Evolutionary conservation across 2,329 filamentous ascomycete genomes (phyloP).

Genomic region (Arthroderma sp.): DNA sequence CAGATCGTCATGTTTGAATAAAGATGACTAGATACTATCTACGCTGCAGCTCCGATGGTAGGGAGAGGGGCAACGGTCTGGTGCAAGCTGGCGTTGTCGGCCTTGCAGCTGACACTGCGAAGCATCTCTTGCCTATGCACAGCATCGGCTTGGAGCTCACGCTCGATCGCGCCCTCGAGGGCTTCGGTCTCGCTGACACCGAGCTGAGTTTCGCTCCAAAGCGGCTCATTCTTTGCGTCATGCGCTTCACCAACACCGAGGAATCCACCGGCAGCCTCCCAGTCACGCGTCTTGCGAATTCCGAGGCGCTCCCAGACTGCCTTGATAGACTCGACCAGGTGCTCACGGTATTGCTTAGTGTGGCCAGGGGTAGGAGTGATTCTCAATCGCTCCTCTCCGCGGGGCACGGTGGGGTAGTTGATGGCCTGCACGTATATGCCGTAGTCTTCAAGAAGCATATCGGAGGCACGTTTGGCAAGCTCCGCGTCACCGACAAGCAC

Average conservation of each 20-base stretch:
- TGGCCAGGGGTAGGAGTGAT: slow-evolving; percentile 95
- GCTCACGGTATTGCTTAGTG: slow-evolving; percentile 66
- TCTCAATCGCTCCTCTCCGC: slow-evolving; percentile 91
- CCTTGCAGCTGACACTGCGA: neutral
- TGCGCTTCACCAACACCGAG: slow-evolving; percentile 71
- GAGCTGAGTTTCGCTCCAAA: slow-evolving; percentile 87
- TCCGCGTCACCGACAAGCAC: slow-evolving; percentile 89
- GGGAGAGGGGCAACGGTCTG: too few species aligned
- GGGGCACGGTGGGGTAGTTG: slow-evolving; percentile 96
- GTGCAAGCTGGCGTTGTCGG: too few species aligned
- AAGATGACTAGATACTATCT: too few species aligned
- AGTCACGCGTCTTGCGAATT: slow-evolving; percentile 86
- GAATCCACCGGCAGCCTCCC: slow-evolving; percentile 83
- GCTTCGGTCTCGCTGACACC: slow-evolving; percentile 50
- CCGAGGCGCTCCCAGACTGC: slow-evolving; percentile 76
- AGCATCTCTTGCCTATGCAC: slow-evolving; percentile 9
- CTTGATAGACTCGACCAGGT: slow-evolving; percentile 72
- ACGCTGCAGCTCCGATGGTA: too few species aligned
- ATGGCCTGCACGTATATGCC: slow-evolving; percentile 96
- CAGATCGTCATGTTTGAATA: too few species aligned
- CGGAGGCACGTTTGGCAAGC: slow-evolving; percentile 79
- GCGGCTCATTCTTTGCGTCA: slow-evolving; percentile 48
- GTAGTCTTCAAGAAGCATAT: slow-evolving; percentile 79
- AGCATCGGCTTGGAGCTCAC: slow-evolving; percentile 19
- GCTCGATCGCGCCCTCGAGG: slow-evolving; percentile 44